Conservation (phyloP, 208 protist genomes). For the Crithidia bombi region DNA sequence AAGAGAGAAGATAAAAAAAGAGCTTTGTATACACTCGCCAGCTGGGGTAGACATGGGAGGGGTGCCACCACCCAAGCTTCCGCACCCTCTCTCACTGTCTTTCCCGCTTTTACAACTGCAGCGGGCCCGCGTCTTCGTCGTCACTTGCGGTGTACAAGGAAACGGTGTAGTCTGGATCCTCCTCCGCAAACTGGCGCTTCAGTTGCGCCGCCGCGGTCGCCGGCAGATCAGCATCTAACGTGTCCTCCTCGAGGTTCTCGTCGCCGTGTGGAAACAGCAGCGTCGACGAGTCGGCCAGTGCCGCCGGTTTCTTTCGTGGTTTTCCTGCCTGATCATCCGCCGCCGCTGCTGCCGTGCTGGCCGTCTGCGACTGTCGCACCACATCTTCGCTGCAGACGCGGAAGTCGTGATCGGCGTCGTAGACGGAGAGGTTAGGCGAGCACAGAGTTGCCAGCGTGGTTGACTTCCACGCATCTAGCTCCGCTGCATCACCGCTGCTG, state of each 20-base stretch:
- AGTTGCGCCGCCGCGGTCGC: constrained; percentile 25
- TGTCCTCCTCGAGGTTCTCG: not conserved
- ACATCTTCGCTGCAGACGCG: constrained; percentile 69
- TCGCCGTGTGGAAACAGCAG: not conserved
- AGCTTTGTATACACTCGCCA: no score
- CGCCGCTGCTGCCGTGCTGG: no score
- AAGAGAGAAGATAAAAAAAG: no score
- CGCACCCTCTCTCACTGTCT: not conserved
- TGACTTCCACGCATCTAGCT: constrained; percentile 25
- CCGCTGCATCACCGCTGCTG: not conserved
- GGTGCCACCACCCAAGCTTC: no score
- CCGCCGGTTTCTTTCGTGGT: not conserved
- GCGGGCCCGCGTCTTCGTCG: constrained; percentile 23
- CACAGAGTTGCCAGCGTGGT: constrained; percentile 50
- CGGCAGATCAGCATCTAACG: not conserved
- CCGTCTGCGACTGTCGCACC: constrained; percentile 41
- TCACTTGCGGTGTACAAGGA: constrained; percentile 21
- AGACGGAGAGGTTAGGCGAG: constrained; percentile 74
- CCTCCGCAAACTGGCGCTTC: constrained; percentile 36
- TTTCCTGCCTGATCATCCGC: constrained; percentile 1
- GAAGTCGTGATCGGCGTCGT: constrained; percentile 66
- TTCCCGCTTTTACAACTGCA: constrained; percentile 1
- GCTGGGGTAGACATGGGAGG: no score
- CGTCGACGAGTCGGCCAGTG: constrained; percentile 1
- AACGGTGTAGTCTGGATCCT: constrained; percentile 41